Base-by-base conservation (phyloP, 73 alveolate genomes). In the Symbiodinium pilosum region DNA sequence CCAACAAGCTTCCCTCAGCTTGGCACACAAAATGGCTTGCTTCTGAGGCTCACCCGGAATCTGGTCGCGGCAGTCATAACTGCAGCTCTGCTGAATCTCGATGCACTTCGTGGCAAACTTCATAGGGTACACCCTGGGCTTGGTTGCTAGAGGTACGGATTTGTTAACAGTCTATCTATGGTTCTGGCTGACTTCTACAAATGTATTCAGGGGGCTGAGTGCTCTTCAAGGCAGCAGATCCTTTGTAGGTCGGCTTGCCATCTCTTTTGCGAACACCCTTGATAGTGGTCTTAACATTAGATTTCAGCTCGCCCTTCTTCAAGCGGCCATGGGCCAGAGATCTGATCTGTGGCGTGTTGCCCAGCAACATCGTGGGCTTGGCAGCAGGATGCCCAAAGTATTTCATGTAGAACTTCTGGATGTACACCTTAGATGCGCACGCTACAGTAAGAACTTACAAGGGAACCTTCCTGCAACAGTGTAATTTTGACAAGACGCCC, bases 191-290 rank as follows among this genome's bases (percentile, higher is more conserved):
- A n/a, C n/a, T n/a, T n/a, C n/a, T n/a, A n/a, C n/a, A n/a, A n/a
- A n/a, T n/a, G n/a, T n/a, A n/a, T n/a, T n/a, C n/a, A 56, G 59
- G 94, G 11, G n/a, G 40, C 95, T 88, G 95, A 2, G 95, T 88
- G 18, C 11, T 9, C 47, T 88, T 88, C 40, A 88, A n/a, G 36
- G 43, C 43, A 1, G 30, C 8, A 20, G 43, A 59, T 16, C 87
- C 95, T 41, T 59, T 59, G 41, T 59, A 64, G 36, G 87, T 21
- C 12, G 5, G 1, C 26, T 34, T 39, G 14, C 95, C 95, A 14
- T 88, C 40, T 12, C 36, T 5, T 43, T 87, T 87, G 52, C 9
- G 2, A 12, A 88, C 71, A 16, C 73, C 71, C n/a, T 28, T 39
- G 52, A 59, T 73, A 4, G 73, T 39, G 38, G 95, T 88, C 39